Conservation (phyloP, 164 flowering plant genomes). For the Magnolia changhungtana region DNA sequence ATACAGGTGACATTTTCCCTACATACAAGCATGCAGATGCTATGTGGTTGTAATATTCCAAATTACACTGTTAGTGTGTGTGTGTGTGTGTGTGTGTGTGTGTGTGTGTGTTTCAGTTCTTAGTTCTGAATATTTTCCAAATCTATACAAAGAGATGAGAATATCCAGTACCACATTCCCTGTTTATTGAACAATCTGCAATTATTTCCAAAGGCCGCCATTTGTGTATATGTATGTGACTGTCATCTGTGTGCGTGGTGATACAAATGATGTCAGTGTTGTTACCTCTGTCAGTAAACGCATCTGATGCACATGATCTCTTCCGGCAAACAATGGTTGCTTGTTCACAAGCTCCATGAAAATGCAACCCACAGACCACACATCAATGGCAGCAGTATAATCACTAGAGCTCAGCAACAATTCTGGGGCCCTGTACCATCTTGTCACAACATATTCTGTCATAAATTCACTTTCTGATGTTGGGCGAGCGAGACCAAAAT, state of each 20-base stretch:
- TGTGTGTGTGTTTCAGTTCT: too few relatives aligned
- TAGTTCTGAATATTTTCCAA: too few relatives aligned
- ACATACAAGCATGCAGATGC: not conserved
- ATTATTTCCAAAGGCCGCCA: not conserved
- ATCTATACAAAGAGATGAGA: too few relatives aligned
- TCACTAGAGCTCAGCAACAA: slow-evolving; percentile 78
- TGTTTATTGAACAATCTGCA: slow-evolving; percentile 1
- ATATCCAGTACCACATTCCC: not conserved
- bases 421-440: slow-evolving; percentile 99
- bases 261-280: not conserved
- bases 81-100: too few relatives aligned
- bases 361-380: slow-evolving; percentile 98
- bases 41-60: not conserved
- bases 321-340: slow-evolving; percentile 83
- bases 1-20: not conserved
- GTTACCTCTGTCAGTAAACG: slow-evolving; percentile 81
- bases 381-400: slow-evolving; percentile 92
- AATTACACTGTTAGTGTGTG: too few relatives aligned
- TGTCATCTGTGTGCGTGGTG: not conserved
- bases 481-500: slow-evolving; percentile 93
- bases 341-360: slow-evolving; percentile 89
- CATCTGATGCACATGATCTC: slow-evolving; percentile 90
- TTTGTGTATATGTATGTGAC: not conserved
- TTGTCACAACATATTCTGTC: slow-evolving; percentile 96
- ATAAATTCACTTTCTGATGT: slow-evolving; percentile 71